Base-by-base conservation (phyloP, 1,284 basidiomycete species). In the Exobasidium rhododendri region DNA sequence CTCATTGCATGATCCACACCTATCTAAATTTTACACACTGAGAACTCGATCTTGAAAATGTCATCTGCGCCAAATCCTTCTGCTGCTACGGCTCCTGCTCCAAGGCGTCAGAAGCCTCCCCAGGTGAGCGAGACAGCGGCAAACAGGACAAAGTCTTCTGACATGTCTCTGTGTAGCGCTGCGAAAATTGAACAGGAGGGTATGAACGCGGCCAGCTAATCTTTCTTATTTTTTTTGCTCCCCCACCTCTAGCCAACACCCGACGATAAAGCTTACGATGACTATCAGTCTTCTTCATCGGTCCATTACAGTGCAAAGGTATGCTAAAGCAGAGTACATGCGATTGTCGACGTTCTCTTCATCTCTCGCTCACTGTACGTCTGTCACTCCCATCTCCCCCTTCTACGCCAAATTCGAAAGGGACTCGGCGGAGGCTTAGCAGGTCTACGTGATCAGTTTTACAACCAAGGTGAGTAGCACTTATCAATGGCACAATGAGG, bases 391-490 rank as follows among this genome's bases (percentile, higher is more conserved):
- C n/a, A n/a, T n/a, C n/a, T n/a, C n/a, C n/a, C n/a, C n/a, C n/a
- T n/a, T n/a, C n/a, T n/a, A n/a, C n/a, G n/a, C n/a, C n/a, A n/a
- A n/a, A 32, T 26, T 30, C 29, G 5, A 32, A 31, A 47, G 43
- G 28, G 57, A 26, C 45, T 22, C 20, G 56, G 56, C n/a, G 74
- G 74, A 35, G 73, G 74, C 43, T 64, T 69, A 56, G 74, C 69
- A 31, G 65, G 65, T 58, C 67, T 76, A 44, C 71, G 74, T 30
- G 74, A 77, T 59, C 53, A 67, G 51, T 75, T 71, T 59, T 71
- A 73, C 22, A 77, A 77, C 59, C 70, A 75, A 62, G 73, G 74
- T 77, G 56, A 62, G 73, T 73, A 7, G n/a, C 47, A 24, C n/a
- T n/a, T n/a, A n/a, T n/a, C n/a, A n/a, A n/a, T n/a, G n/a, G n/a